Evolutionary conservation across 2,329 filamentous ascomycete species (phyloP), one percentile per base, ranked within the genome.

Genomic region (Phyllosticta citrichinensis): DNA sequence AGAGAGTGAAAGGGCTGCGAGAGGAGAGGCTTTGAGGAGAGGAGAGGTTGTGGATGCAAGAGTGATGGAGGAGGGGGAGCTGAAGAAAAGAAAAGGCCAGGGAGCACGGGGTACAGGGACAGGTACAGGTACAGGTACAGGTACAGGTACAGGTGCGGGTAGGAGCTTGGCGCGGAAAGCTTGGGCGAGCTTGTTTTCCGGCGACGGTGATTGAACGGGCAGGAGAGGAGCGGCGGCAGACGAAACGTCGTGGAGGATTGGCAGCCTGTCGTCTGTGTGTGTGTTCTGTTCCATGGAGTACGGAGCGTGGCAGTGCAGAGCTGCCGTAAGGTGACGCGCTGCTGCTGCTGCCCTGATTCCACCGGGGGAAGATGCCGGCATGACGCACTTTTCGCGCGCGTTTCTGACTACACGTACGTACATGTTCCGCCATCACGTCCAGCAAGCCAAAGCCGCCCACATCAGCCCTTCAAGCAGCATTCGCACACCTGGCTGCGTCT

Each of bases 181-280:
- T 61, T 61, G 59, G 59, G 53, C 9, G 55, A 61, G 59, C 59
- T 61, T 61, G 59, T 55, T 60, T 60, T 56, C 40, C 30, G 54
- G 54, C 8, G 25, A 33, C 14, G 17, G 2, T 40, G 11, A 40
- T 40, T 17, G 11, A 17, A 9, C 33, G 33, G 33, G 33, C 25
- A 27, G 33, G 11, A 40, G 14, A 40, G 14, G 33, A 40, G 33
- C 33, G 14, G 33, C 33, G 11, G 2, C 11, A 40, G 33, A 40
- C 33, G 33, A 40, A 40, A 40, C 33, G 14, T 40, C 33, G 33
- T 40, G 33, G 33, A 40, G 33, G 5, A 2, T 2, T 40, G 11
- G 33, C 5, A 40, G 33, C 33, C 33, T 11, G 33, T 40, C 33
- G 33, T 3, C 22, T 22, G 22, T 22, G 22, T 22, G 22, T 22